Percentiles rank a stretch among this genome's conserved stretches.
phyloP scores from a whole-genome alignment of 1,139 yeast species.

The Cylindricascospora bacillispora region DNA sequence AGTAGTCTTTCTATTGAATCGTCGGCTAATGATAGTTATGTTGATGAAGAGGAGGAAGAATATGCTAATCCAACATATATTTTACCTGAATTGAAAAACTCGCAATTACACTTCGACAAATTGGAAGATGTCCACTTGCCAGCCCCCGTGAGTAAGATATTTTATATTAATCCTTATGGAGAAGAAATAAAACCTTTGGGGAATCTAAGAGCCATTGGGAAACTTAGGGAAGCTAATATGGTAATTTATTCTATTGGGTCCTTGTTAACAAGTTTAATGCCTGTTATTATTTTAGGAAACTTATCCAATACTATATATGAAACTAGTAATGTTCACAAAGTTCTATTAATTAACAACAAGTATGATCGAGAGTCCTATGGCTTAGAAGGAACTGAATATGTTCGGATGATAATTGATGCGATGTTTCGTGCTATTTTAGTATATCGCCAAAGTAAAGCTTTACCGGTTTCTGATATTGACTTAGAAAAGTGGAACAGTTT shows the following conservation, averaged over 20 bases:
- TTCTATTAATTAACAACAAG: slow-evolving; percentile 57
- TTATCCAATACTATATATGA: slow-evolving; percentile 43
- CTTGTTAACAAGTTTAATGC: slow-evolving; percentile 73
- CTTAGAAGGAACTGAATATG: slow-evolving; percentile 46
- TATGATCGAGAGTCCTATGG: slow-evolving; percentile 68
- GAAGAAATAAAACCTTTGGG: slow-evolving; percentile 77
- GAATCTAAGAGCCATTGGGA: slow-evolving; percentile 46
- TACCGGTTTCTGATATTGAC: slow-evolving; percentile 1
- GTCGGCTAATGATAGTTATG: slow-evolving; percentile 3
- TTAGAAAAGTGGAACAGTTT: slow-evolving; percentile 29
- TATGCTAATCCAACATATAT: slow-evolving; percentile 49
- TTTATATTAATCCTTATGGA: slow-evolving; percentile 79
- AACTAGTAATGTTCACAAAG: slow-evolving; percentile 30
- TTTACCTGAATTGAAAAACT: slow-evolving; percentile 63
- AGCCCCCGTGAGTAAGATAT: slow-evolving; percentile 64
- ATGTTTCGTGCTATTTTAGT: slow-evolving; percentile 13
- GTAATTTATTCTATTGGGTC: slow-evolving; percentile 78
- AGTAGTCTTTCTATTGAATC: too few relatives aligned
- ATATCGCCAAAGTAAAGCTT: slow-evolving; percentile 7
- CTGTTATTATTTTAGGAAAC: slow-evolving; percentile 62
- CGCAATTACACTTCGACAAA: slow-evolving; percentile 64
- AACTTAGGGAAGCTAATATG: slow-evolving; percentile 40
- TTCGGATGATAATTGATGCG: slow-evolving; percentile 36
- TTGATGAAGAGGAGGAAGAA: slow-evolving; percentile 31
- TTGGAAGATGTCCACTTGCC: slow-evolving; percentile 44